Conservation (phyloP, 805 yeast genomes). For the Kodamaea neixiangensis region DNA sequence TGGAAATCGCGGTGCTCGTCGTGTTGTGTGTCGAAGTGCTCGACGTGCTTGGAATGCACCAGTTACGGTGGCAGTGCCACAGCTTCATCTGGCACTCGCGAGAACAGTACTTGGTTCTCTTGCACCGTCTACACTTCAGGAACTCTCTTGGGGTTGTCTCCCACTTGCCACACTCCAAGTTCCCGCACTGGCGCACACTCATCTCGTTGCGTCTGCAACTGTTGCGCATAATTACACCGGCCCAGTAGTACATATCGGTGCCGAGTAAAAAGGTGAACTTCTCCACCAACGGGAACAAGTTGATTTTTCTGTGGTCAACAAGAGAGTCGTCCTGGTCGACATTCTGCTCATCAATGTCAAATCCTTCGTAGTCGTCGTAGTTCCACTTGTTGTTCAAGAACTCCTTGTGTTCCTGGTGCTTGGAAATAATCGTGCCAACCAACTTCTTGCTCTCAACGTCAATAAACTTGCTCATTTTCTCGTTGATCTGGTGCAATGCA, state of each 20-base stretch:
- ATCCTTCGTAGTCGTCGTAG: constrained; percentile 40
- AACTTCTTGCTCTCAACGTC: constrained; percentile 35
- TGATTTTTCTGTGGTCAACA: constrained; percentile 51
- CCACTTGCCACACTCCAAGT: constrained; percentile 92
- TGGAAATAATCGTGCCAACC: constrained; percentile 32
- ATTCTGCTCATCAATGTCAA: constrained; percentile 39
- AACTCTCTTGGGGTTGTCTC: constrained; percentile 87
- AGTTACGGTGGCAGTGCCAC: constrained; percentile 90
- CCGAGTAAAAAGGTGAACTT: constrained; percentile 75
- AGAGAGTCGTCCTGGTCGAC: constrained; percentile 41
- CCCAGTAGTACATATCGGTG: constrained; percentile 90
- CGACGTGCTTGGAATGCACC: constrained; percentile 70
- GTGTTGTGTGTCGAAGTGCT: constrained; percentile 26
- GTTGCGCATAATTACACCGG: constrained; percentile 96
- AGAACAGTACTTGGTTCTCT: constrained; percentile 92
- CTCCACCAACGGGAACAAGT: constrained; percentile 89
- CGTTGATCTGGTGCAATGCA: constrained; percentile 32
- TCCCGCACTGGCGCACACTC: constrained; percentile 89
- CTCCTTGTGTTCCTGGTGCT: constrained; percentile 33
- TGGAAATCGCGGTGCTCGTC: constrained; percentile 12
- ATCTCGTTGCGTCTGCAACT: constrained; percentile 89
- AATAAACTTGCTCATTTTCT: constrained; percentile 31
- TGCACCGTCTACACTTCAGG: constrained; percentile 92
- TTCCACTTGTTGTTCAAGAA: constrained; percentile 39
- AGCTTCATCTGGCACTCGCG: constrained; percentile 89